phyloP scores from a whole-genome alignment of 352 stramenopile species.

The Globisporangium parvum region DNA sequence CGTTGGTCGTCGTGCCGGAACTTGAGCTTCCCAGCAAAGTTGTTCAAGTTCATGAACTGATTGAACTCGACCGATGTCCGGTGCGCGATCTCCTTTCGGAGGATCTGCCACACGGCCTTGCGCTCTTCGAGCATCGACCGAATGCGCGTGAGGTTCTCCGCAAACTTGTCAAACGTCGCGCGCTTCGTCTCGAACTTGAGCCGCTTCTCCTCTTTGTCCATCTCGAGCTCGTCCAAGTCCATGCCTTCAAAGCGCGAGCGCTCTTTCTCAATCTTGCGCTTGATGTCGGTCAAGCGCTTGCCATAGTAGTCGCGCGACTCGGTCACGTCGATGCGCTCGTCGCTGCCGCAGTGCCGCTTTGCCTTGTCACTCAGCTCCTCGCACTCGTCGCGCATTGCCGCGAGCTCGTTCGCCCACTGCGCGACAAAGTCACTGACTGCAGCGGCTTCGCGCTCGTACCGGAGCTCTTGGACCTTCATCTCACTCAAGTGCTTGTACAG shows the following conservation, averaged over 20 bases:
- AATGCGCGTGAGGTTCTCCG: constrained; percentile 54
- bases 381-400: constrained; percentile 45
- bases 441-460: constrained; percentile 43
- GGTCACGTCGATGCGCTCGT: constrained; percentile 53
- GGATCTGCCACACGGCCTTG: constrained; percentile 64
- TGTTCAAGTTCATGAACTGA: constrained; percentile 79
- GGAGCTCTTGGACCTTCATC: constrained; percentile 64
- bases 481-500: constrained; percentile 75
- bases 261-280: constrained; percentile 70
- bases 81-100: constrained; percentile 74
- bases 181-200: constrained; percentile 71
- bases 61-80: constrained; percentile 82
- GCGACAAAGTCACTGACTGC: constrained; percentile 39
- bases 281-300: constrained; percentile 73
- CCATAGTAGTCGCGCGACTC: constrained; percentile 75
- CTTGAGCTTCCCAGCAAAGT: constrained; percentile 80
- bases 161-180: constrained; percentile 50
- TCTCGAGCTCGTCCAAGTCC: constrained; percentile 65
- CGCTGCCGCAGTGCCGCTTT: constrained; percentile 39
- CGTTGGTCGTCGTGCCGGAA: constrained; percentile 73
- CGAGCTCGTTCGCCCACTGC: constrained; percentile 46
- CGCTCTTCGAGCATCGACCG: constrained; percentile 71
- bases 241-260: constrained; percentile 75
- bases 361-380: constrained; percentile 57
- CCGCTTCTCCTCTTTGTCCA: constrained; percentile 71